A percentile compares a stretch with the other conserved stretches of the same genome.
phyloP scores from a whole-genome alignment of 78 protist species.

The Chrysochromulina parva region DNA sequence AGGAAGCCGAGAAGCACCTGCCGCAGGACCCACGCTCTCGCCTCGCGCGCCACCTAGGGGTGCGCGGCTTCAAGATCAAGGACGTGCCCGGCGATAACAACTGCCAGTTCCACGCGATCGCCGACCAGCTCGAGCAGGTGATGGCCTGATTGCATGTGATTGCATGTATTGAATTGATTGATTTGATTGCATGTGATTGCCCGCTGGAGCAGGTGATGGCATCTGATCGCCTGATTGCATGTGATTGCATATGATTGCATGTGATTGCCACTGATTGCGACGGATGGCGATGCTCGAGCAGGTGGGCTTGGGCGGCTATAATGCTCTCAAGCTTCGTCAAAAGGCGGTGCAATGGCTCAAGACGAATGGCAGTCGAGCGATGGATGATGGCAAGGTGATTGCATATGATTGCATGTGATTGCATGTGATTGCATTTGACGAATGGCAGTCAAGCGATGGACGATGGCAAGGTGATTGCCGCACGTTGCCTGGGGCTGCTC shows the following conservation, averaged over 20 bases:
- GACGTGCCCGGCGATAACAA: conserved; percentile 18
- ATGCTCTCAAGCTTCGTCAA: background rate
- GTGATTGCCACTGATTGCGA: too few species aligned
- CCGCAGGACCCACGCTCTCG: background rate
- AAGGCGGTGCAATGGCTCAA: background rate
- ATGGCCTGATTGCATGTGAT: too few species aligned
- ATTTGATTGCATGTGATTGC: too few species aligned
- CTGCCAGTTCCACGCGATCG: conserved; percentile 29
- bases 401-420: too few species aligned
- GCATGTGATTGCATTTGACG: background rate
- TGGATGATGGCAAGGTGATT: background rate
- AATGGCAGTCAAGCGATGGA: background rate
- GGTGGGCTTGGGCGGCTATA: background rate
- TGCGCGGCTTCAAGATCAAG: background rate
- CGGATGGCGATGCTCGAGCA: background rate
- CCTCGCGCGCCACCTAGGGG: background rate
- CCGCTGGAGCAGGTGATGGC: background rate
- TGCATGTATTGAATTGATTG: too few species aligned
- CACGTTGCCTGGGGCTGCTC: too few species aligned
- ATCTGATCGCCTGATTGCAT: too few species aligned
- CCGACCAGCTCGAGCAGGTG: conserved; percentile 3
- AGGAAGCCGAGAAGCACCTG: background rate
- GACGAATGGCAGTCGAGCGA: background rate
- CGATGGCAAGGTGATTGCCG: background rate
- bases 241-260: too few species aligned